Conservation (phyloP, 1,284 basidiomycete species). For the Pholiota adiposa region DNA sequence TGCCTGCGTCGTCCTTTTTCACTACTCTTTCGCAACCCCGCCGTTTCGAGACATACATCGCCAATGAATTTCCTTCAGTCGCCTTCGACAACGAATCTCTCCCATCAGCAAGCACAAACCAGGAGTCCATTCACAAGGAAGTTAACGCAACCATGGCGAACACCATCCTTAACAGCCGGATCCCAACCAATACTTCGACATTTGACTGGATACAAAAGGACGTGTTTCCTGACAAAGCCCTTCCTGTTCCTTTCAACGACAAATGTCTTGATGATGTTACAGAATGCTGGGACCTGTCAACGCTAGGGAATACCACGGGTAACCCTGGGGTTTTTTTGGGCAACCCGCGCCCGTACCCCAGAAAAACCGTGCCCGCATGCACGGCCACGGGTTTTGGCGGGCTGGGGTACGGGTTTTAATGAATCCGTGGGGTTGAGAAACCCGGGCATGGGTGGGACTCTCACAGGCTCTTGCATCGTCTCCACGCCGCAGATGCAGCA, state of each 20-base stretch:
- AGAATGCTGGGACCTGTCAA: conserved; percentile 11
- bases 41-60: conserved; percentile 10
- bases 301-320: conserved; percentile 8
- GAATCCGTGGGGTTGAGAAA: too few relatives aligned
- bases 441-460: too few relatives aligned
- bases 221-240: conserved; percentile 3
- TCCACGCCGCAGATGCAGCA: too few relatives aligned
- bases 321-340: too few relatives aligned
- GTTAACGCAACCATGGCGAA: conserved; percentile 15
- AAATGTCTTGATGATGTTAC: background rate
- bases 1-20: conserved; percentile 5
- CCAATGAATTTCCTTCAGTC: conserved; percentile 6
- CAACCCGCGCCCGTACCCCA: too few relatives aligned
- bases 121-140: conserved; percentile 11
- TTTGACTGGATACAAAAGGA: background rate
- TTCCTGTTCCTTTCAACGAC: conserved; percentile 8
- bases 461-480: too few relatives aligned
- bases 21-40: conserved; percentile 12
- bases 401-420: too few relatives aligned
- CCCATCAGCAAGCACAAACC: conserved; percentile 3
- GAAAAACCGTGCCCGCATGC: too few relatives aligned
- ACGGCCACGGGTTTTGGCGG: too few relatives aligned
- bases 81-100: background rate
- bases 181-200: conserved; percentile 1
- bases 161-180: conserved; percentile 10